phyloP scores from a whole-genome alignment of 2,329 filamentous ascomycete species.

The Aspergillus sp. region DNA sequence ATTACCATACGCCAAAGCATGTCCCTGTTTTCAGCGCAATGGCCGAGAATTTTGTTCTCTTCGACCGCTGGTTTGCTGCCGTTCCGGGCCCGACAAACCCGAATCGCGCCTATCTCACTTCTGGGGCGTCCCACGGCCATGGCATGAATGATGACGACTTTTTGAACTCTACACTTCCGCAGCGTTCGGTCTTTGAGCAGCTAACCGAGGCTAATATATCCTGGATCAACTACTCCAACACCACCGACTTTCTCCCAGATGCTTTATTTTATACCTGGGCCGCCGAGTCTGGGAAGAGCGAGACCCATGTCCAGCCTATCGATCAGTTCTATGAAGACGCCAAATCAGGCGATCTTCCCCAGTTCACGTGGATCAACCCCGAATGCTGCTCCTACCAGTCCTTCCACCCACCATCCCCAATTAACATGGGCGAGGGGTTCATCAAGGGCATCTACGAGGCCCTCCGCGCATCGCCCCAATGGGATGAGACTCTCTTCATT shows the following conservation, averaged over 20 bases:
- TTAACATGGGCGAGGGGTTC: slow-evolving; percentile 37
- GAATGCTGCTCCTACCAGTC: slow-evolving; percentile 44
- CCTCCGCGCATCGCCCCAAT: slow-evolving; percentile 36
- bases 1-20: slow-evolving; percentile 35
- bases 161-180: slow-evolving; percentile 24
- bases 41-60: slow-evolving; percentile 37
- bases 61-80: slow-evolving; percentile 36
- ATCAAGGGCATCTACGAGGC: slow-evolving; percentile 41
- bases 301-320: slow-evolving; percentile 28
- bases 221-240: slow-evolving; percentile 42
- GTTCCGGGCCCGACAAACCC: slow-evolving; percentile 34
- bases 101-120: slow-evolving; percentile 29
- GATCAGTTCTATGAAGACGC: slow-evolving; percentile 39
- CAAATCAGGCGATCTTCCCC: slow-evolving; percentile 33
- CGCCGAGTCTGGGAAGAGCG: slow-evolving; percentile 20
- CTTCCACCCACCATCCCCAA: slow-evolving; percentile 38
- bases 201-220: slow-evolving; percentile 31
- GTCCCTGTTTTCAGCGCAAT: slow-evolving; percentile 33
- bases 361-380: slow-evolving; percentile 43
- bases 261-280: slow-evolving; percentile 39
- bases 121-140: slow-evolving; percentile 33
- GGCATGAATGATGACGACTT: slow-evolving; percentile 30
- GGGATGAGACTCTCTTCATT: slow-evolving; percentile 40
- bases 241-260: slow-evolving; percentile 36
- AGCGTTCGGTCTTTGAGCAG: slow-evolving; percentile 33